A percentile compares a stretch with the other conserved stretches of the same genome.
phyloP scores from a whole-genome alignment of 352 stramenopile genomes.

The Phytophthora aleatoria region DNA sequence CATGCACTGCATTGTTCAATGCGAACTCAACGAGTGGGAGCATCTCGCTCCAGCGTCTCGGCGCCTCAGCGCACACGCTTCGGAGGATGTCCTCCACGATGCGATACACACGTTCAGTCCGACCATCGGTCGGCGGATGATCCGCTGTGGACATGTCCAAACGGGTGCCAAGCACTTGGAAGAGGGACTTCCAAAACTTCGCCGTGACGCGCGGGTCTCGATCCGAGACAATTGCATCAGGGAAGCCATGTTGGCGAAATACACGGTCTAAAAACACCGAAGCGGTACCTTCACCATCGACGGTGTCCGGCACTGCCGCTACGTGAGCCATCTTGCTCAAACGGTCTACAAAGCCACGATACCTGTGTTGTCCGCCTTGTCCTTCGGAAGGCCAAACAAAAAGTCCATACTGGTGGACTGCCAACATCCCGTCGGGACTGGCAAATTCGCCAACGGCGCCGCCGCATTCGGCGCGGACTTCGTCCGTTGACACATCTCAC shows the following conservation, averaged over 20 bases:
- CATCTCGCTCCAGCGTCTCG: no score
- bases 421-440: neutral
- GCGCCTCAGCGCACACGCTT: no score
- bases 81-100: no score
- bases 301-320: neutral
- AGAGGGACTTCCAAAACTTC: neutral
- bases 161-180: neutral
- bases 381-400: constrained; percentile 3
- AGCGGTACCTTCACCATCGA: neutral
- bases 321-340: constrained; percentile 18
- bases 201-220: neutral
- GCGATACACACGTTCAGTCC: neutral
- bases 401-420: constrained; percentile 6
- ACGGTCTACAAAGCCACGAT: constrained; percentile 7
- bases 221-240: neutral
- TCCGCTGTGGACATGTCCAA: neutral
- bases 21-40: no score
- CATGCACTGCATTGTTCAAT: no score
- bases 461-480: constrained; percentile 1
- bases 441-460: neutral
- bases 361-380: neutral
- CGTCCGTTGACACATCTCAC: constrained; percentile 16
- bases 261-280: neutral
- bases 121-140: neutral
- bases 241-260: neutral